These are phyloP conservation scores for Lentinula boryana DNA, from an alignment of 768 basidiomycete genomes.

Conservation along the genomic window DNA sequence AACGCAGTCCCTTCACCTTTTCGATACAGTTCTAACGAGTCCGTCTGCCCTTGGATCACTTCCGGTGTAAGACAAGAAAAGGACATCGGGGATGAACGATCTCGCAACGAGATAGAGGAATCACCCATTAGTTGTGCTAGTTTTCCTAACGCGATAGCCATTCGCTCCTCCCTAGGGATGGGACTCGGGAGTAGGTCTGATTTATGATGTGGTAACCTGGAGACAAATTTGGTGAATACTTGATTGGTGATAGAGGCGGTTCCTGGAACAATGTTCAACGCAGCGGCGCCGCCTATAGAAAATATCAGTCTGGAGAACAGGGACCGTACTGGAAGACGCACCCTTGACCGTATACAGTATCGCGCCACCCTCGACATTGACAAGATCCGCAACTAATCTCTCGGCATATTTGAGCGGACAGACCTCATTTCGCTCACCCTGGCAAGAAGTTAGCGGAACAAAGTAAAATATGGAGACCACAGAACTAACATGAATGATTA, in stretches of 20 bases:
- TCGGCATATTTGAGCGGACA: conserved; percentile 56
- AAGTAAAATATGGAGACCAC: background rate
- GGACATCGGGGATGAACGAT: conserved; percentile 58
- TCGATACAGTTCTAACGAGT: conserved; percentile 39
- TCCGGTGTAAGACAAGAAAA: conserved; percentile 60
- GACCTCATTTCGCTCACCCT: conserved; percentile 58
- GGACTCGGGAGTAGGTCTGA: conserved; percentile 40
- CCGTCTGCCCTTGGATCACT: conserved; percentile 43
- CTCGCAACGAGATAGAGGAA: conserved; percentile 37
- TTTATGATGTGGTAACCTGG: conserved; percentile 41
- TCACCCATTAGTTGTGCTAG: conserved; percentile 48
- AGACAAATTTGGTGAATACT: conserved; percentile 56
- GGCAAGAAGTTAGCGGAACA: background rate
- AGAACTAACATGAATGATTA: conserved; percentile 58
- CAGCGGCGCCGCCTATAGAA: conserved; percentile 45
- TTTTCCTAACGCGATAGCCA: conserved; percentile 45
- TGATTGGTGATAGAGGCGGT: conserved; percentile 60
- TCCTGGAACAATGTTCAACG: conserved; percentile 48
- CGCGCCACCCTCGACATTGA: conserved; percentile 42
- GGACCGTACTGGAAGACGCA: conserved; percentile 17
- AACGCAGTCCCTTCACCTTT: conserved; percentile 42
- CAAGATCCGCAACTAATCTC: conserved; percentile 39
- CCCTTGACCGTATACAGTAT: conserved; percentile 59
- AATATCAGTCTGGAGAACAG: background rate
- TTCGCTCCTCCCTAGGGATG: conserved; percentile 36